Evolutionary conservation across 148 eudicot genomes (phyloP), one percentile per base, ranked within the genome.

Genomic region (Fagopyrum esculentum): DNA sequence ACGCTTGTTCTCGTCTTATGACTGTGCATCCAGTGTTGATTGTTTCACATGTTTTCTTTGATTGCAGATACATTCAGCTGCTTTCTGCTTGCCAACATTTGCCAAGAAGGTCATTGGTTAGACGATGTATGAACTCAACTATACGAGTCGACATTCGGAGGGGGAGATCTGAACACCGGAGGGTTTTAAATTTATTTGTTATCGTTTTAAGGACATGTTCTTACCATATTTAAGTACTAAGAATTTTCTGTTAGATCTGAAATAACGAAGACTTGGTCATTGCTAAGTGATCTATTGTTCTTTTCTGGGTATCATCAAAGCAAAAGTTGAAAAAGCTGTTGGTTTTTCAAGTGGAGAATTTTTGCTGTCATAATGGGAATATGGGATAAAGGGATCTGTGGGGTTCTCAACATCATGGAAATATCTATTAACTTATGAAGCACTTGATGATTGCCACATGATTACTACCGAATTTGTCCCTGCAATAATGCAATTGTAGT

Each of bases 81-180:
- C 74, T 10, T 71, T 71, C 30, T 71, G 74, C 55, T 71, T 71
- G 74, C 74, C 74, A 47, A 71, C 74, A 49, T 71, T 71, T 3
- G 74, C 74, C 74, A 71, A 19, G 16, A 71, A 71, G 55, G 8
- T 71, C 29, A 71, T 71, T 47, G 74, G 74, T 46, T 71, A 71
- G 74, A 71, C 2, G n/a, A 12, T 13, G 46, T 40, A 59, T 6
- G 11, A 6, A 19, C 30, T 11, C 8, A 5, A 59, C 64, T 8
- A 2, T 59, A 22, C 26, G 26, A 22, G 26, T 22, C 26, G 26
- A 22, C 26, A 22, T 22, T 22, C 0, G 26, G 26, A 22, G 26
- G 26, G 40, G 40, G 40, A 35, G 40, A 35, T 35, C 40, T 35
- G 40, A 35, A 35, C 40, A 35, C 40, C 40, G 2, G 3, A 35